Conservation (phyloP, 768 basidiomycete genomes). For the Coprinopsis marcescibilis region DNA sequence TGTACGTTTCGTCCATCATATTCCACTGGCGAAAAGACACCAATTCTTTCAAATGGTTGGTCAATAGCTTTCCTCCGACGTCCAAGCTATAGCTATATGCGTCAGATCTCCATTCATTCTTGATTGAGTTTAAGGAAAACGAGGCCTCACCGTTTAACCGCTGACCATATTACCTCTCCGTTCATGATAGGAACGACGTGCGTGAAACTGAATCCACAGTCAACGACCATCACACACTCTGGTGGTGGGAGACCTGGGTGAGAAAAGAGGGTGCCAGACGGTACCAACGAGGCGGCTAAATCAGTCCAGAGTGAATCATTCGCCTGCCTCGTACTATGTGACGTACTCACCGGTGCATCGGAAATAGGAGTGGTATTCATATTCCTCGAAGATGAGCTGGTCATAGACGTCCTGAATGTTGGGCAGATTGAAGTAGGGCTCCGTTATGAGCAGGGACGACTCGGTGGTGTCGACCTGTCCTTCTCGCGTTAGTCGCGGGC, state of each 20-base stretch:
- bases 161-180: slow-evolving; percentile 69
- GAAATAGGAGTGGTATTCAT: slow-evolving; percentile 81
- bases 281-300: slow-evolving; percentile 74
- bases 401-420: slow-evolving; percentile 91
- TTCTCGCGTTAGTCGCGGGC: background rate
- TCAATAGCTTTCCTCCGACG: slow-evolving; percentile 91
- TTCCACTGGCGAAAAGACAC: slow-evolving; percentile 96
- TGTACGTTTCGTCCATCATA: slow-evolving; percentile 95
- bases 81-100: slow-evolving; percentile 60
- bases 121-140: slow-evolving; percentile 11
- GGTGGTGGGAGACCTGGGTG: slow-evolving; percentile 44
- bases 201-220: slow-evolving; percentile 92
- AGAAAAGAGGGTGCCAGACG: slow-evolving; percentile 67
- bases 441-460: slow-evolving; percentile 79
- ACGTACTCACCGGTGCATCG: slow-evolving; percentile 70
- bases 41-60: slow-evolving; percentile 91
- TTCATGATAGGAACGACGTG: slow-evolving; percentile 82
- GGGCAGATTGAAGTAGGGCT: slow-evolving; percentile 91
- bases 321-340: background rate
- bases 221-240: slow-evolving; percentile 78
- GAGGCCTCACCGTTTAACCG: slow-evolving; percentile 65
- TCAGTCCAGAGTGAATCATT: slow-evolving; percentile 1
- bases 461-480: slow-evolving; percentile 72
- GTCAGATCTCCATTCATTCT: background rate
- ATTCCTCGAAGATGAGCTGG: slow-evolving; percentile 95